Evolutionary conservation across 148 eudicot genomes (phyloP).

Genomic region (Chenopodium suecicum): DNA sequence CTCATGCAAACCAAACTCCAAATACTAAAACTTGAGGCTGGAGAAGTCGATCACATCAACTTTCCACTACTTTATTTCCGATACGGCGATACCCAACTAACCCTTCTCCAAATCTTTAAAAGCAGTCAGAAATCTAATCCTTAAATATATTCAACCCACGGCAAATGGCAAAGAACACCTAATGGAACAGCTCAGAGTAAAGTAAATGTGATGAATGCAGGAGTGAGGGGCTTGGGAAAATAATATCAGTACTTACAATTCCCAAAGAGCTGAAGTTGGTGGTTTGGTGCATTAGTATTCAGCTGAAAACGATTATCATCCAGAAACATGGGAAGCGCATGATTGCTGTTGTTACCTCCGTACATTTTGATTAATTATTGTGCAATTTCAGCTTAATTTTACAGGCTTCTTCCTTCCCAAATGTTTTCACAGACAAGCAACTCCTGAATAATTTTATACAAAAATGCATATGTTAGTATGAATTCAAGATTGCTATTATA

Average conservation of each 20-base stretch:
- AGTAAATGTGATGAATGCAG: neutral
- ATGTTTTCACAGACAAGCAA: constrained; percentile 17
- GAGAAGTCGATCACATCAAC: neutral
- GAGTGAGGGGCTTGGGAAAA: neutral
- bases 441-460: constrained; percentile 13
- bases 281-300: constrained; percentile 52
- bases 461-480: constrained; percentile 2
- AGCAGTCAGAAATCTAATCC: neutral
- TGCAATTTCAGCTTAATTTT: neutral
- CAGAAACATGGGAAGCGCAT: constrained; percentile 57
- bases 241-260: constrained; percentile 42
- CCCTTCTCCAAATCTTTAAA: too few relatives aligned
- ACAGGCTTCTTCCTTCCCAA: constrained; percentile 1
- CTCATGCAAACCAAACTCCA: neutral
- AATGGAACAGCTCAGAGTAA: neutral
- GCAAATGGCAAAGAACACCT: too few relatives aligned
- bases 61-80: neutral
- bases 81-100: neutral
- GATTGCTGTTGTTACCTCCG: constrained; percentile 59
- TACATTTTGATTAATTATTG: constrained; percentile 42
- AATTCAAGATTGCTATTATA: neutral
- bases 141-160: too few relatives aligned
- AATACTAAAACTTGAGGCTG: neutral
- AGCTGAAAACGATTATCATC: constrained; percentile 61
- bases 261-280: constrained; percentile 76